These are phyloP conservation scores for Mrakia hoshinonis DNA, from an alignment of 768 basidiomycete species.

Conservation along the genomic window DNA sequence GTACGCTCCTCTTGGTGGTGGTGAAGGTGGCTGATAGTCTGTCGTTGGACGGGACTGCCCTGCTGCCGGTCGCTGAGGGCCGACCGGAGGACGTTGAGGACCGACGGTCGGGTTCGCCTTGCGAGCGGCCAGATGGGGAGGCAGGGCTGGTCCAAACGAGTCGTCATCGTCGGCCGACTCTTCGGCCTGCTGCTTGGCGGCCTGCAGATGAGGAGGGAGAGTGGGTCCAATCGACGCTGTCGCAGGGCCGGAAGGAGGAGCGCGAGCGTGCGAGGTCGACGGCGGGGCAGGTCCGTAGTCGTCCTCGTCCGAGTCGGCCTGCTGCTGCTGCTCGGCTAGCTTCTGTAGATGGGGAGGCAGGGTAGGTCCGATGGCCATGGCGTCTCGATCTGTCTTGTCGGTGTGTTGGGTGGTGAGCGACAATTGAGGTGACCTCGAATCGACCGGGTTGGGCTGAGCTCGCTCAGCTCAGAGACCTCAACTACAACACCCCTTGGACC, in stretches of 20 bases:
- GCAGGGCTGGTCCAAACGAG: constrained; percentile 63
- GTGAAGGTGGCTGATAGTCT: constrained; percentile 29
- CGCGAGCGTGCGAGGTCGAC: background rate
- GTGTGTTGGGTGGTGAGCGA: background rate
- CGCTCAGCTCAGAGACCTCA: background rate
- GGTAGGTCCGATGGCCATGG: constrained; percentile 23
- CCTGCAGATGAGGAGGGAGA: constrained; percentile 40
- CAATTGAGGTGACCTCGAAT: background rate
- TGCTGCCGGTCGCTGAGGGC: constrained; percentile 33
- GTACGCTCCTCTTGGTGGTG: constrained; percentile 21
- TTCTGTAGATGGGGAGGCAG: constrained; percentile 26
- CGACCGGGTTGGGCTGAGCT: background rate
- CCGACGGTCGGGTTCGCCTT: constrained; percentile 31
- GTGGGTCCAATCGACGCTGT: constrained; percentile 39
- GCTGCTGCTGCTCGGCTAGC: background rate
- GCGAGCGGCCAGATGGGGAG: constrained; percentile 55
- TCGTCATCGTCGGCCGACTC: constrained; percentile 49
- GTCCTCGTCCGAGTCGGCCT: constrained; percentile 5
- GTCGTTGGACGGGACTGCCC: constrained; percentile 19
- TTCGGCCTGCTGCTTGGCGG: background rate
- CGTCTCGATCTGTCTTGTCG: background rate
- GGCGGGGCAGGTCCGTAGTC: constrained; percentile 24
- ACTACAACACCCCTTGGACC: background rate
- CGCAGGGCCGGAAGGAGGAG: background rate
- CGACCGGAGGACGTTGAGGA: constrained; percentile 28